Conservation (phyloP, 1,284 basidiomycete genomes). For the Lentinus polychrous region DNA sequence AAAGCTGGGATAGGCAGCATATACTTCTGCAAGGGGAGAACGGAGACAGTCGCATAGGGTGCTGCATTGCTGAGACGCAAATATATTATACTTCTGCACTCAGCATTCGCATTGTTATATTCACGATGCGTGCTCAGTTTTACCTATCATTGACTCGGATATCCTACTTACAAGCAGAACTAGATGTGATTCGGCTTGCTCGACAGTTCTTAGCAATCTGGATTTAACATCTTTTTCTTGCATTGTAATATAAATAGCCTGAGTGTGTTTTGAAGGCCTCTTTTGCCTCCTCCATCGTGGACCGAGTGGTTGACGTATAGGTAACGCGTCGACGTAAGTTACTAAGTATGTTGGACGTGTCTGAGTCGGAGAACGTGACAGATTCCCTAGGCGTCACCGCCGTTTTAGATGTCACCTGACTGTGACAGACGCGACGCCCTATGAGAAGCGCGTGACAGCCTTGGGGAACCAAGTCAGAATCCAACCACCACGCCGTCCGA, state of each 20-base stretch:
- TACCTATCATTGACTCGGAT: neutral
- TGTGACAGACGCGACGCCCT: too few relatives aligned
- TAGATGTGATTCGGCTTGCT: slow-evolving; percentile 18
- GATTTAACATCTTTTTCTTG: neutral
- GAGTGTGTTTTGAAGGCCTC: neutral
- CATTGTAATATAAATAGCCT: neutral
- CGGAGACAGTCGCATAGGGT: slow-evolving; percentile 21
- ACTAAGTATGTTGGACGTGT: too few relatives aligned
- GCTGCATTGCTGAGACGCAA: slow-evolving; percentile 14
- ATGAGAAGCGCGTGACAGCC: too few relatives aligned
- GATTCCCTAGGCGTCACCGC: too few relatives aligned
- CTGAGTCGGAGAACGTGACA: too few relatives aligned
- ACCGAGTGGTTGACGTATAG: too few relatives aligned
- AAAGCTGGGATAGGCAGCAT: slow-evolving; percentile 21
- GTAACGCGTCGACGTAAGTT: too few relatives aligned
- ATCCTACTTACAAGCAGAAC: slow-evolving; percentile 17
- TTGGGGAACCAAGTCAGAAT: too few relatives aligned
- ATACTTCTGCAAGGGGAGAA: slow-evolving; percentile 21
- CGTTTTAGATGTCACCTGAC: too few relatives aligned
- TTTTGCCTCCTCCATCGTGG: neutral
- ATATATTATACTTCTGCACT: slow-evolving; percentile 16
- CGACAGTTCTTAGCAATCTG: slow-evolving; percentile 9
- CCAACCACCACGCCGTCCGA: too few relatives aligned
- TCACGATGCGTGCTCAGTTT: neutral
- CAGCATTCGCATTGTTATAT: neutral